A percentile compares a stretch with the other conserved stretches of the same genome.
These are phyloP conservation scores for Cicer chorassanicum DNA, from an alignment of 306 rosid genomes.

Conservation along the genomic window DNA sequence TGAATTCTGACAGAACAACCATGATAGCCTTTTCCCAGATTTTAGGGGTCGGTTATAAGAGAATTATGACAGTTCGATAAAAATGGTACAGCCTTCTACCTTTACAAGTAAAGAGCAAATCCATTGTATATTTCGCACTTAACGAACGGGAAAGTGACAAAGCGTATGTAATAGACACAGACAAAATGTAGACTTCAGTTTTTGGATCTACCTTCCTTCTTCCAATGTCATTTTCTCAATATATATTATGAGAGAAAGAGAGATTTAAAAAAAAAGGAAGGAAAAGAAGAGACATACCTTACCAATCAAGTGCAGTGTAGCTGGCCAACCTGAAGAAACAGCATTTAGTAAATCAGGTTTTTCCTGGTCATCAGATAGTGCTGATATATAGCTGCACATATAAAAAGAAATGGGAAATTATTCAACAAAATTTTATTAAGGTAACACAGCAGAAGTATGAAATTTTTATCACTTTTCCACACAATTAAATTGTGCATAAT, in stretches of 20 bases:
- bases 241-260: neutral
- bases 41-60: neutral
- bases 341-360: constrained; percentile 64
- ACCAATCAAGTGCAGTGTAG: constrained; percentile 91
- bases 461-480: constrained; percentile 30
- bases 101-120: constrained; percentile 17
- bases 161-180: neutral
- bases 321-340: constrained; percentile 91
- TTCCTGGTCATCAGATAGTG: constrained; percentile 70
- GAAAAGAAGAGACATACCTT: constrained; percentile 62
- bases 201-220: too few species aligned
- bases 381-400: constrained; percentile 83
- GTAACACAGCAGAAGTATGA: constrained; percentile 22
- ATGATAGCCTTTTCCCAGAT: neutral
- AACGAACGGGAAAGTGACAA: constrained; percentile 3
- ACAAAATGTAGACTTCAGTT: neutral
- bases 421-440: neutral
- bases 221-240: too few species aligned
- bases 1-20: neutral
- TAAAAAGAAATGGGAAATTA: neutral
- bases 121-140: constrained; percentile 23
- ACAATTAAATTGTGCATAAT: constrained; percentile 34
- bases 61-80: neutral
- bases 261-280: neutral
- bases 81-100: constrained; percentile 15